Evolutionary conservation across 1,284 basidiomycete species (phyloP).

Genomic region (Trametes sp.): DNA sequence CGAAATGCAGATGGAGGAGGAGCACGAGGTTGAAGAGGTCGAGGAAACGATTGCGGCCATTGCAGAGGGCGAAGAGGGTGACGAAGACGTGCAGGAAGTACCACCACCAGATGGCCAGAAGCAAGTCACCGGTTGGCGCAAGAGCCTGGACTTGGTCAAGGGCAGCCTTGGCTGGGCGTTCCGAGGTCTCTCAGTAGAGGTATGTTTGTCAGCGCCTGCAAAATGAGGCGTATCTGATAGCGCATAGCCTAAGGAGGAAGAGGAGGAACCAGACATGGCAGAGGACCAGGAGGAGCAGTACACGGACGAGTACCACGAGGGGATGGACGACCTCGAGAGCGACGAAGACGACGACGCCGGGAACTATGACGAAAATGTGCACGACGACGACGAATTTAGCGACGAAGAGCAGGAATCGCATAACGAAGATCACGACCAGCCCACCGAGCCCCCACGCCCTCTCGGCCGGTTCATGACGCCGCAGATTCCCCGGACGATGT

Average conservation of each 20-base stretch:
- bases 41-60: constrained; percentile 38
- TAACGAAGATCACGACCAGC: constrained; percentile 17
- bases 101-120: constrained; percentile 33
- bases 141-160: constrained; percentile 45
- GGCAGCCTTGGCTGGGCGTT: constrained; percentile 44
- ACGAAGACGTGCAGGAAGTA: constrained; percentile 39
- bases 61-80: constrained; percentile 41
- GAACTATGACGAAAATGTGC: constrained; percentile 27
- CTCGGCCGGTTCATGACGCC: constrained; percentile 64
- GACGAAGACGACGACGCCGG: constrained; percentile 22
- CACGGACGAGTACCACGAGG: constrained; percentile 23
- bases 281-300: constrained; percentile 19
- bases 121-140: constrained; percentile 45
- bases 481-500: constrained; percentile 41
- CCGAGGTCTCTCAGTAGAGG: constrained; percentile 42
- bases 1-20: constrained; percentile 50
- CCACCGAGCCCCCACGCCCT: constrained; percentile 17
- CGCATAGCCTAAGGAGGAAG: constrained; percentile 33
- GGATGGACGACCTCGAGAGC: constrained; percentile 25
- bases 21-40: constrained; percentile 45
- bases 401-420: constrained; percentile 18
- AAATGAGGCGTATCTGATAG: not conserved
- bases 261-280: constrained; percentile 24
- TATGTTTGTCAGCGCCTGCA: constrained; percentile 4
- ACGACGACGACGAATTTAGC: constrained; percentile 21